Percentiles rank a stretch among this genome's conserved stretches.
These are phyloP conservation scores for Neonectria ditissima DNA, from an alignment of 2,329 filamentous ascomycete species.

Conservation along the genomic window DNA sequence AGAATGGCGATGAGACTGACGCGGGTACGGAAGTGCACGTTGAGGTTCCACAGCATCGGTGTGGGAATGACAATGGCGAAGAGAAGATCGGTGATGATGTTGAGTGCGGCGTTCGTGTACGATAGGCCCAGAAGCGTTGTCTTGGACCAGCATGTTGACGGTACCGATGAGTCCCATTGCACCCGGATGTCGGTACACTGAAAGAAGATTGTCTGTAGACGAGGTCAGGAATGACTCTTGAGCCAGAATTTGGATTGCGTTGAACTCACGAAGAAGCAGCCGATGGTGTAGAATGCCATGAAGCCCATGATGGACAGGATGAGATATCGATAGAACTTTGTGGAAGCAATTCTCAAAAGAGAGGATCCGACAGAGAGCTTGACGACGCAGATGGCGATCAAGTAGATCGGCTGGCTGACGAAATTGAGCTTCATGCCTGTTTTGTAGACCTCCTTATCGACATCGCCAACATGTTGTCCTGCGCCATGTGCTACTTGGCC, in stretches of 20 bases:
- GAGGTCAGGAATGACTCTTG: not conserved
- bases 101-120: conserved; percentile 55
- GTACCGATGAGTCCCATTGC: conserved; percentile 57
- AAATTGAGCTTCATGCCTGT: conserved; percentile 57
- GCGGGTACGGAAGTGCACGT: conserved; percentile 57
- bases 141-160: conserved; percentile 56
- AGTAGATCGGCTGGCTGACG: conserved; percentile 57
- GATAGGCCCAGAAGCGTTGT: conserved; percentile 55
- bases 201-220: conserved; percentile 55
- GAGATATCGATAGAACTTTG: conserved; percentile 50
- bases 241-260: not conserved
- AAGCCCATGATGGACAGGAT: conserved; percentile 54
- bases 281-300: conserved; percentile 48
- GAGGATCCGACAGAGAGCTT: conserved; percentile 58
- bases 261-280: conserved; percentile 52
- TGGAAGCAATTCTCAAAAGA: conserved; percentile 55
- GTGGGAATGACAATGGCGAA: conserved; percentile 54
- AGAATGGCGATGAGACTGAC: conserved; percentile 55
- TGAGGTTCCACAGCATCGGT: conserved; percentile 53
- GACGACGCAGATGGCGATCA: conserved; percentile 55
- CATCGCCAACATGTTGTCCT: conserved; percentile 59
- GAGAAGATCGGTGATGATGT: conserved; percentile 52
- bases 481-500: conserved; percentile 56
- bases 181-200: conserved; percentile 61
- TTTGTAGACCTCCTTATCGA: conserved; percentile 49